Conservation (phyloP, 345 rosid genomes). For the Erucastrum elatum region DNA sequence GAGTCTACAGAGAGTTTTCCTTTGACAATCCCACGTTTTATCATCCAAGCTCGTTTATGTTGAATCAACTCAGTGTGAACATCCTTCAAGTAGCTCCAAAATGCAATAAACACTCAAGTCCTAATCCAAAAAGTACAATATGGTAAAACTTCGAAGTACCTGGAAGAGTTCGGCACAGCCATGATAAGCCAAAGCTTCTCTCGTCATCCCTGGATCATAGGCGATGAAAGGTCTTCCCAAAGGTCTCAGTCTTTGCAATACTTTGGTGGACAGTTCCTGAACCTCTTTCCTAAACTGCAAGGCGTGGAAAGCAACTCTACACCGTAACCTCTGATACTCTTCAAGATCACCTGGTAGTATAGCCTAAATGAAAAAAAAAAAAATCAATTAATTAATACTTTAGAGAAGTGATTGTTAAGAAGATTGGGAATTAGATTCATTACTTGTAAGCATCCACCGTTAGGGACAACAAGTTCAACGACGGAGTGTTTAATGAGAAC, state of each 20-base stretch:
- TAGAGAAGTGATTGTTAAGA: not conserved
- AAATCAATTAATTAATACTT: not conserved
- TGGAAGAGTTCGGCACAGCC: conserved; percentile 99
- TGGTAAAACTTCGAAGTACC: conserved; percentile 52
- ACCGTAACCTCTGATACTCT: conserved; percentile 91
- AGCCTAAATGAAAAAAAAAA: conserved; percentile 49
- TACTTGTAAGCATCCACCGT: conserved; percentile 97
- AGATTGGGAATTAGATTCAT: not conserved
- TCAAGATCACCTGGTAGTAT: conserved; percentile 73
- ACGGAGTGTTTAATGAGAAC: conserved; percentile 80
- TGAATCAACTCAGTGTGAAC: conserved; percentile 95
- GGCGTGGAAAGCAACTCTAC: conserved; percentile 90
- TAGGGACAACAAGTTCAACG: conserved; percentile 81
- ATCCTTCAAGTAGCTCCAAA: conserved; percentile 81
- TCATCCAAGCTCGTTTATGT: conserved; percentile 93
- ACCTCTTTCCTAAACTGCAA: conserved; percentile 80
- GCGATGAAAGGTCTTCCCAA: conserved; percentile 88
- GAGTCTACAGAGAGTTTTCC: conserved; percentile 76
- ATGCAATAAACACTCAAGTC: conserved; percentile 26
- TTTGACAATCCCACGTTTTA: conserved; percentile 76
- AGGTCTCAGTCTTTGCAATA: conserved; percentile 82
- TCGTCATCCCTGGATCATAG: conserved; percentile 95
- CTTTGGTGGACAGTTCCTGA: conserved; percentile 78
- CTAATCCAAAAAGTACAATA: not conserved
- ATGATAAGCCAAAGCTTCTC: conserved; percentile 93